A percentile compares a stretch with the other conserved stretches of the same genome.
Conservation (phyloP, 2,329 filamentous ascomycete species). For the Hymenoscyphus albidus region DNA sequence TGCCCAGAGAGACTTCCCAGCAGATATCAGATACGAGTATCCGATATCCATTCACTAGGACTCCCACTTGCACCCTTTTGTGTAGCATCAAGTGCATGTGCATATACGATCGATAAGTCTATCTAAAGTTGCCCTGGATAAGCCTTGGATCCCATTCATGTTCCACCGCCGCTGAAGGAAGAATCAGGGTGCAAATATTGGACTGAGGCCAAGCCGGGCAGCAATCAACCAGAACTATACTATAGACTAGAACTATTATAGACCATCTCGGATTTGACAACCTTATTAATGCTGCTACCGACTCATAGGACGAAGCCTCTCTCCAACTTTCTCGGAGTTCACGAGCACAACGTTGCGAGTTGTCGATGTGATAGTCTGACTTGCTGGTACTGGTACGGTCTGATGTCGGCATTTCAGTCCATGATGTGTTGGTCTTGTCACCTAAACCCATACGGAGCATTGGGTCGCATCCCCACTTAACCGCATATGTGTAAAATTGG, state of each 20-base stretch:
- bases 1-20: no score
- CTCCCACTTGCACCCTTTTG: neutral
- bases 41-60: neutral
- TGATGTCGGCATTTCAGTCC: neutral
- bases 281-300: neutral
- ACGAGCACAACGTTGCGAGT: no score
- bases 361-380: no score
- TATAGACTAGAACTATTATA: no score
- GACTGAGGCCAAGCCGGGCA: neutral
- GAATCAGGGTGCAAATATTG: neutral
- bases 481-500: constrained; percentile 1
- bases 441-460: neutral
- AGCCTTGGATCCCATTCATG: neutral
- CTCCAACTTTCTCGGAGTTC: neutral
- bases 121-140: neutral
- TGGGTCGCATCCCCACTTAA: neutral
- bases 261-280: neutral
- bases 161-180: neutral
- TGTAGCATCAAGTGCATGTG: neutral
- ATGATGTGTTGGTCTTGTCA: neutral
- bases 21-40: no score
- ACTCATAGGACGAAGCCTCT: neutral
- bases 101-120: neutral
- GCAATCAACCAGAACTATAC: neutral
- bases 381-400: neutral